Evolutionary conservation across 768 basidiomycete genomes (phyloP), one percentile per base, ranked within the genome.

Genomic region (Strobilomyces echinocephalus): DNA sequence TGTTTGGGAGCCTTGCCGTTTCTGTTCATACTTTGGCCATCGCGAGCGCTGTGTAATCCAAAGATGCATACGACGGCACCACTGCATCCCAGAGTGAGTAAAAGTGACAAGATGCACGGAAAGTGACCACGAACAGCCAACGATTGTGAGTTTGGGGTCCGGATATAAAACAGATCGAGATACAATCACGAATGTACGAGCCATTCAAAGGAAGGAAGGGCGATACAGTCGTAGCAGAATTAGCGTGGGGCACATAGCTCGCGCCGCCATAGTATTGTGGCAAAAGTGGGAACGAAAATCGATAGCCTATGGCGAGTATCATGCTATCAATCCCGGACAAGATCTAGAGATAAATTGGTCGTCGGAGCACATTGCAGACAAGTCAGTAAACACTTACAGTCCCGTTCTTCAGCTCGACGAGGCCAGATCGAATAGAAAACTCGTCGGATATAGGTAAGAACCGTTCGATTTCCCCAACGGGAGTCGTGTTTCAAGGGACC

Each of bases 1-100:
- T 28, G 12, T 30, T 50, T 7, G 60, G 53, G 1, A 61, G 53
- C 35, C 58, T 61, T 9, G 53, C 60, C 6, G 21, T 50, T 18
- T 54, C 38, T 5, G 59, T 38, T 53, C 60, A 62, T 18, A 58
- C 60, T 34, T 58, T 61, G 45, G 59, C 56, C 4, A 58, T 21
- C 8, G 53, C 59, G 9, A 34, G 34, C 34, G 14, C 11, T 10
- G 11, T 34, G 34, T 34, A 11, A 12, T 34, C 34, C 14, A 30
- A 30, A 30, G 30, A 6, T 30, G 30, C 7, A 9, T 30, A 30
- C 30, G 30, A 30, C 6, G 30, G 6, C 30, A 30, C 30, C 9
- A 30, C 30, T 30, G 9, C 9, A 30, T 8, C 30, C 9, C 30
- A 3, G 6, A 30, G 6, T 15, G 10, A 34, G 34, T 12, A 34